Base-by-base conservation (phyloP, 176 grass and related monocot species). In the Poa annua region DNA sequence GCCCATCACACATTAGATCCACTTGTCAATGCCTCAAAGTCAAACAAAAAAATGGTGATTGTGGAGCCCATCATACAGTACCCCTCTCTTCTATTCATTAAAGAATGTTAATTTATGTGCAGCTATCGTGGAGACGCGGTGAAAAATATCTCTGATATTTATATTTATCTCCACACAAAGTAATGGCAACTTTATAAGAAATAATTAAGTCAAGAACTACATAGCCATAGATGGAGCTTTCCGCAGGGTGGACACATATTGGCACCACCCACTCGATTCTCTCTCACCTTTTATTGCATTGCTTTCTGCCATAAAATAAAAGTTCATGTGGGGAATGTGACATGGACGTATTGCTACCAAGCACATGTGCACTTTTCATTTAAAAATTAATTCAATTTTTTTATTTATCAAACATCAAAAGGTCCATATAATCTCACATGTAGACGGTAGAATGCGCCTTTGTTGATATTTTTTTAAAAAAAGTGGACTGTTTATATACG, bases 141-240 rank as follows among this genome's bases (percentile, higher is more conserved):
- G 51, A 8, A 3, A 76, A 76, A 39, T 76, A 76, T 36, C 50
- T 0, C 1, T 35, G 73, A 54, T 75, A 54, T 75, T 56, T 76
- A 21, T 49, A 54, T 75, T 56, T 76, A 21, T 49, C 22, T 76
- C 51, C 51, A 56, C 19, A 49, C 21, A 16, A 9, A 7, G 11
- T 21, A 16, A 16, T 8, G 49, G 11, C 24, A 13, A 8, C 1
- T 29, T 1, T 66, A 32, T 19, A 19, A 35, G 6, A 19, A 36
- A 66, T 66, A 66, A 36, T 6, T 66, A 66, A 39, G 3, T 39
- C 34, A n/a, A 39, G 34, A 68, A 8, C 6, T 68, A 1, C 35
- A 1, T 68, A 20, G 65, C 17, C 34, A n/a, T n/a, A 68, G 63
- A 11, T 68, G 8, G 35, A 68, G 65, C 65, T 41, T 68, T 68